Conservation (phyloP, 768 basidiomycete species). For the Hypsizygus marmoreus region DNA sequence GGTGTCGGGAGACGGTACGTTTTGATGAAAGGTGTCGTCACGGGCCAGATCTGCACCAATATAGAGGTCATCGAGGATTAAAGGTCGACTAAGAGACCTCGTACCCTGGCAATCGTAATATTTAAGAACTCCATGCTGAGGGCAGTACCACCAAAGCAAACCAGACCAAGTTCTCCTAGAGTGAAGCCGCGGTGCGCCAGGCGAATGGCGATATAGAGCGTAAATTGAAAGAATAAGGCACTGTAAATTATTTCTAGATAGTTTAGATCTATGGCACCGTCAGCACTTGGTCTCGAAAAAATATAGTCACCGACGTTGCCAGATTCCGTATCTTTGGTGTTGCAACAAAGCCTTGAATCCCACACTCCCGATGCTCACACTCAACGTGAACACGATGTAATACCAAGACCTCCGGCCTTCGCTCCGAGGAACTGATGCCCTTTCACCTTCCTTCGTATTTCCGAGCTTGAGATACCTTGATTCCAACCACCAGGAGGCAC, state of each 20-base stretch:
- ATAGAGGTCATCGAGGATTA: not conserved
- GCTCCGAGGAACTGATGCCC: slow-evolving; percentile 74
- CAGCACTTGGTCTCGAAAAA: slow-evolving; percentile 4
- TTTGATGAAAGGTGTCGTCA: slow-evolving; percentile 80
- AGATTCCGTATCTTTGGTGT: slow-evolving; percentile 49
- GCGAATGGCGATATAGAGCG: slow-evolving; percentile 85
- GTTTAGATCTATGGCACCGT: slow-evolving; percentile 60
- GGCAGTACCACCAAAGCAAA: slow-evolving; percentile 86
- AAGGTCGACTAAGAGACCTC: slow-evolving; percentile 25
- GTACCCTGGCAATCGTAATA: slow-evolving; percentile 78
- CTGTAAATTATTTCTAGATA: slow-evolving; percentile 72
- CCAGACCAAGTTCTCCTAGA: slow-evolving; percentile 88
- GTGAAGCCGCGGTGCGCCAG: slow-evolving; percentile 95
- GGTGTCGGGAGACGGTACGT: slow-evolving; percentile 94
- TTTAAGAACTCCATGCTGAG: slow-evolving; percentile 86
- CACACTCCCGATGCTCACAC: slow-evolving; percentile 50
- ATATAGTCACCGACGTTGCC: slow-evolving; percentile 61
- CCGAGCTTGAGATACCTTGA: slow-evolving; percentile 41
- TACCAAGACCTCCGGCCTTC: slow-evolving; percentile 63
- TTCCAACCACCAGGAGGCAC: slow-evolving; percentile 78
- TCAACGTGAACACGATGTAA: slow-evolving; percentile 65
- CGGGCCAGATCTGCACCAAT: slow-evolving; percentile 69
- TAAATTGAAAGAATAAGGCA: slow-evolving; percentile 87
- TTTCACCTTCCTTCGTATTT: slow-evolving; percentile 61
- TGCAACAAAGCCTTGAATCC: slow-evolving; percentile 50